These are phyloP conservation scores for Vitis hybrid DNA, from an alignment of 177 flowering plant species.

Conservation along the genomic window DNA sequence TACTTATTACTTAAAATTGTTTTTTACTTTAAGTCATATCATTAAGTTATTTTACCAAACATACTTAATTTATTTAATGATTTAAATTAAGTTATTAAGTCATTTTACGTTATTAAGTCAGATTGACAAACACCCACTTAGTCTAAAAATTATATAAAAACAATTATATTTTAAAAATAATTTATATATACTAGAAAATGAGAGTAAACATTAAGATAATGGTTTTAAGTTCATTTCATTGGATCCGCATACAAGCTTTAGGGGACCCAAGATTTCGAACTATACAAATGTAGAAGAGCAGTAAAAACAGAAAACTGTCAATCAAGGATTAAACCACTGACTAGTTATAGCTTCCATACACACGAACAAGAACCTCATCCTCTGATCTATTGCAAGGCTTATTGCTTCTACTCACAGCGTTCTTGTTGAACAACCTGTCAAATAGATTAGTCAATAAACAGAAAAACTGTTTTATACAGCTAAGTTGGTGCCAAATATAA, in stretches of 20 bases:
- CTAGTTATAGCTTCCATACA: constrained; percentile 63
- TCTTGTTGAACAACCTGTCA: constrained; percentile 50
- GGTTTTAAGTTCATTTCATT: constrained; percentile 10
- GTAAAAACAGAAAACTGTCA: background rate
- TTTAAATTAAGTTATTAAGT: no score
- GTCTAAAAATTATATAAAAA: no score
- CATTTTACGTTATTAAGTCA: no score
- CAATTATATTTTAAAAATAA: no score
- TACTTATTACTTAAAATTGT: no score
- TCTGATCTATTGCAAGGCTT: constrained; percentile 32
- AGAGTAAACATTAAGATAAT: no score
- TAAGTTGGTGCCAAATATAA: background rate
- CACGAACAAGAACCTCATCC: constrained; percentile 54
- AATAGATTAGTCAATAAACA: background rate
- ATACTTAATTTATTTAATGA: no score
- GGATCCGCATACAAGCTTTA: constrained; percentile 56
- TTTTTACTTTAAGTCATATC: no score
- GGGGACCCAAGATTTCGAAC: background rate
- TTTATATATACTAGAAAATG: no score
- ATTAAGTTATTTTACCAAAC: no score
- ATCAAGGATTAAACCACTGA: constrained; percentile 23
- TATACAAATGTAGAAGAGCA: background rate
- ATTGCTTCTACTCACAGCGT: constrained; percentile 22
- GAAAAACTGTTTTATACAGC: background rate
- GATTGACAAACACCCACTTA: no score